These are phyloP conservation scores for Albatrellus ellisii DNA, from an alignment of 768 basidiomycete genomes.

Conservation along the genomic window DNA sequence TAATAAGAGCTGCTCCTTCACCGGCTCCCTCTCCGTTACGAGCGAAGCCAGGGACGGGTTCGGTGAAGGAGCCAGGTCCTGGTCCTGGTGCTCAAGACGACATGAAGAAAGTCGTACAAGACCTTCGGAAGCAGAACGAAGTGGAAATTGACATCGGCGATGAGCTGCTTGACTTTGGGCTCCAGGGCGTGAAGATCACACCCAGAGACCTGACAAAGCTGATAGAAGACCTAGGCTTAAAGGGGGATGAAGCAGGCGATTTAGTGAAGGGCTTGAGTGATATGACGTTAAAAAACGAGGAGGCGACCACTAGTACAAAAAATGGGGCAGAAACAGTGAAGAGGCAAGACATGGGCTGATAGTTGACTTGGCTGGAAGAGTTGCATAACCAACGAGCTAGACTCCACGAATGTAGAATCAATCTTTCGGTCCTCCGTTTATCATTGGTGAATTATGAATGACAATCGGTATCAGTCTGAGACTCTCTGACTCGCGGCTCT, in stretches of 20 bases:
- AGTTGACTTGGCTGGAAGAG: no score
- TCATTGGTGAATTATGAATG: no score
- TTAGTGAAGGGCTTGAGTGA: constrained; percentile 51
- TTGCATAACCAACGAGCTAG: no score
- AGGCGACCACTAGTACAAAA: not conserved
- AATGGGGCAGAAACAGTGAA: not conserved
- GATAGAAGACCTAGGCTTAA: constrained; percentile 64
- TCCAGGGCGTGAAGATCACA: constrained; percentile 69
- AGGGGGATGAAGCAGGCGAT: constrained; percentile 65
- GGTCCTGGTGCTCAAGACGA: not conserved
- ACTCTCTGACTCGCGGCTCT: no score
- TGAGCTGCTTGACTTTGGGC: constrained; percentile 53
- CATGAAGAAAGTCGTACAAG: constrained; percentile 2
- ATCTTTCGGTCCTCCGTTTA: no score
- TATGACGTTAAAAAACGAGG: constrained; percentile 13
- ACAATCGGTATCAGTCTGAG: no score
- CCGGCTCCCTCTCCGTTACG: constrained; percentile 20
- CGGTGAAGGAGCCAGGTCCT: not conserved
- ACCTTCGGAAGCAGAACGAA: constrained; percentile 27
- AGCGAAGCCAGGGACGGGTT: not conserved
- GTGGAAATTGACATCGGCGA: constrained; percentile 52
- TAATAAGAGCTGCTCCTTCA: constrained; percentile 28
- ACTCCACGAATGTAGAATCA: no score
- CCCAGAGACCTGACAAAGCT: constrained; percentile 60
- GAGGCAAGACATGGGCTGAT: not conserved